Conservation (phyloP, 1,139 yeast genomes). For the Pichia norvegensis region DNA sequence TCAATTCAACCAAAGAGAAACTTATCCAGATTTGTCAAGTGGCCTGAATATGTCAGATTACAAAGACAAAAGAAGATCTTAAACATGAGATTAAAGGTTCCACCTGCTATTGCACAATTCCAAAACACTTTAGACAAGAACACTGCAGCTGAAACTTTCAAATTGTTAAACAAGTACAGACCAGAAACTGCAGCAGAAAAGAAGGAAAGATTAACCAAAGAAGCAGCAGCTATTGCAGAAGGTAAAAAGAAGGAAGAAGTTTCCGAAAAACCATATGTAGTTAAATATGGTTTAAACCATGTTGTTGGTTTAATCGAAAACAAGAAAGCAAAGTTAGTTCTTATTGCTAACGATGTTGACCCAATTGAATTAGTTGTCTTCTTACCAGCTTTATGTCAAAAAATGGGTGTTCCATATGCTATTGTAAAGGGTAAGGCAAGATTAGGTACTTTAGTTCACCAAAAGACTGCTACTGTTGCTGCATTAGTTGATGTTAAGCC, state of each 20-base stretch:
- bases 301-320: constrained; percentile 93
- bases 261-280: constrained; percentile 90
- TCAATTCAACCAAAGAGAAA: constrained; percentile 90
- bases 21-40: constrained; percentile 91
- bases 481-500: constrained; percentile 91
- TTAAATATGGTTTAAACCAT: constrained; percentile 97
- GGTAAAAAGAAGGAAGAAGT: constrained; percentile 95
- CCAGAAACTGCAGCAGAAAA: constrained; percentile 96
- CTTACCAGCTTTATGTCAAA: constrained; percentile 97
- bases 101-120: constrained; percentile 97
- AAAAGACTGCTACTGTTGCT: constrained; percentile 94
- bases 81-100: constrained; percentile 93
- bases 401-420: constrained; percentile 99
- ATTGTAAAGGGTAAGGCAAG: constrained; percentile 98
- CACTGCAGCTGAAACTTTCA: constrained; percentile 94
- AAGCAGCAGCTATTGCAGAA: constrained; percentile 97
- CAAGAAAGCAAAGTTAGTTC: constrained; percentile 95
- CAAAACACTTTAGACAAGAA: constrained; percentile 93
- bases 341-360: constrained; percentile 97
- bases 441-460: constrained; percentile 94
- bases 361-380: constrained; percentile 95
- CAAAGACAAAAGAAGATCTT: constrained; percentile 97
- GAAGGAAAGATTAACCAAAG: constrained; percentile 97
- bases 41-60: constrained; percentile 97
- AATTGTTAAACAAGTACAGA: constrained; percentile 96